Base-by-base conservation (phyloP, 306 rosid species). In the Fagus sylvatica region DNA sequence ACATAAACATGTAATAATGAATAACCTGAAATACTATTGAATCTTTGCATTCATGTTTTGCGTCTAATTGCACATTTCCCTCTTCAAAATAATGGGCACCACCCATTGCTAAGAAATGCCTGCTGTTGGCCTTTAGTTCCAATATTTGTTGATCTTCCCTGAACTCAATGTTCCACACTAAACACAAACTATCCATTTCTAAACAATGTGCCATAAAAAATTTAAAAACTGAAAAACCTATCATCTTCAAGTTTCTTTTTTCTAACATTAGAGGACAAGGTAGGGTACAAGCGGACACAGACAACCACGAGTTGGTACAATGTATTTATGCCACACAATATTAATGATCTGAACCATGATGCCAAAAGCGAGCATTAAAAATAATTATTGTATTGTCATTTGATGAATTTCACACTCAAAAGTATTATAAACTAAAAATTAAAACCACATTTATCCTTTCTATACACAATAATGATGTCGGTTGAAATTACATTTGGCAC, bases 161-260 rank as follows among this genome's bases (percentile, higher is more conserved):
- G 90, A 92, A 92, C 80, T 80, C 93, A 81, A 94, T 81, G 85
- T 74, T 92, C 98, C 98, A 94, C 34, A 89, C 71, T n/a, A 97
- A 91, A 51, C 91, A 90, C 98, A 97, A 94, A 90, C 95, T 94
- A n/a, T 69, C 98, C 98, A 22, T 94, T 92, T 84, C 98, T 94
- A 83, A 59, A 66, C 66, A 74, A 73, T 76, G 57, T 65, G 73
- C 37, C 68, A 78, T 11, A 83, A 74, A 76, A 77, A 30, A n/a
- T 32, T 42, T 53, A 74, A 65, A 77, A 67, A 48, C 53, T 16
- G 61, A 76, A 62, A 55, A n/a, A 43, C 17, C 2, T 43, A 70
- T 32, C 8, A 1, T 12, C 6, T 32, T 30, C 1, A 4, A 60
- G 39, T 11, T 32, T 6, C 33, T 55, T 19, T 4, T 19, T 55